phyloP scores from a whole-genome alignment of 352 stramenopile genomes.

The Phytophthora chlamydospora region DNA sequence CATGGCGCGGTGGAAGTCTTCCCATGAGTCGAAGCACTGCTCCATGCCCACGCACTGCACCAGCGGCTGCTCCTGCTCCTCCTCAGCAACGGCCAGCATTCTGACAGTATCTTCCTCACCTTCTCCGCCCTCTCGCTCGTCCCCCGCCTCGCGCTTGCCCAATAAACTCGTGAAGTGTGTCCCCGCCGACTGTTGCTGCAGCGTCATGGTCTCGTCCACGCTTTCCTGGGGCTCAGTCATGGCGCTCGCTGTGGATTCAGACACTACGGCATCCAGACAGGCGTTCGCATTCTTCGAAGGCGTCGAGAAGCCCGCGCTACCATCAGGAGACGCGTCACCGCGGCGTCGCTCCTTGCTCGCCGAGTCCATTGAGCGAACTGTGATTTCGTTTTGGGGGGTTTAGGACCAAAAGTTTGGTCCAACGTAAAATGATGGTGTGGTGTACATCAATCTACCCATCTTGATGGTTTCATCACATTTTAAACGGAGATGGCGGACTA shows the following conservation, averaged over 20 bases:
- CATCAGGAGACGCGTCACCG: constrained; percentile 21
- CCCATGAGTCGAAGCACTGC: constrained; percentile 83
- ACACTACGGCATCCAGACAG: neutral
- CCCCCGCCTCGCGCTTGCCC: constrained; percentile 67
- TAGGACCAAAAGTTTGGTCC: too few relatives aligned
- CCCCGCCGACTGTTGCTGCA: constrained; percentile 30
- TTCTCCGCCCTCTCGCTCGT: constrained; percentile 59
- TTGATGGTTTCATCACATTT: constrained; percentile 2
- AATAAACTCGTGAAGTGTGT: constrained; percentile 61
- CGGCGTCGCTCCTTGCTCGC: constrained; percentile 29
- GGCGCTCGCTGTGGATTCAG: constrained; percentile 8
- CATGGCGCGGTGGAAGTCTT: constrained; percentile 84
- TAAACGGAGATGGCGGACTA: constrained; percentile 33
- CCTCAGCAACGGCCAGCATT: constrained; percentile 59
- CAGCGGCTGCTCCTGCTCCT: constrained; percentile 60
- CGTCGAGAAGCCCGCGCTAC: constrained; percentile 23
- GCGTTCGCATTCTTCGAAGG: constrained; percentile 22
- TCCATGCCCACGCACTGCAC: constrained; percentile 77
- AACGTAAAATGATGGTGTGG: too few relatives aligned
- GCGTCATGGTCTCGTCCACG: constrained; percentile 23
- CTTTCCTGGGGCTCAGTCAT: constrained; percentile 9
- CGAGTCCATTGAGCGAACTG: constrained; percentile 30
- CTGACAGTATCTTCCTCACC: constrained; percentile 59
- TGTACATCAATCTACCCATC: too few relatives aligned
- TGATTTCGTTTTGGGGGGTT: too few relatives aligned